Conservation (phyloP, 2,329 filamentous ascomycete genomes). For the Epichloe gansuensis region DNA sequence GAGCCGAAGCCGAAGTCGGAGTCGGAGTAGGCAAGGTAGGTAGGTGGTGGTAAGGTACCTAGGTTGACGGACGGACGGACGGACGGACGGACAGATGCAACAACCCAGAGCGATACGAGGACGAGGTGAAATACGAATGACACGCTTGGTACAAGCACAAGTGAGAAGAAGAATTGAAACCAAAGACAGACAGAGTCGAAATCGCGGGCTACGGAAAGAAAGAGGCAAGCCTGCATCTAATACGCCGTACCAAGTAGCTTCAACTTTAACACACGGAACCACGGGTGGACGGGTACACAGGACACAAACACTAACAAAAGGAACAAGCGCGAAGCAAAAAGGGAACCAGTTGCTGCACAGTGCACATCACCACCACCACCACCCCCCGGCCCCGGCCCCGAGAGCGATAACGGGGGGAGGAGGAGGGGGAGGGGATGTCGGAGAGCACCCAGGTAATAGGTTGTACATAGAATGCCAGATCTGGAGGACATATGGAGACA, state of each 20-base stretch:
- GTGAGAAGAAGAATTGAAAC: neutral
- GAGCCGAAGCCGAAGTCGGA: neutral
- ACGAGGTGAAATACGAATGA: no score
- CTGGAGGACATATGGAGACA: conserved; percentile 1
- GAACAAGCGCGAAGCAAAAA: neutral
- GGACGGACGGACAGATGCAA: no score
- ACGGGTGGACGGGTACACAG: neutral
- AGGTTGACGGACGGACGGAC: no score
- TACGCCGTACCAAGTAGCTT: neutral
- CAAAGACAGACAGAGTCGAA: neutral
- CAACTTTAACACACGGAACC: neutral
- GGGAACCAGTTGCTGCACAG: neutral
- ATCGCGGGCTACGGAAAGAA: no score
- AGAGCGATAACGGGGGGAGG: conserved; percentile 6
- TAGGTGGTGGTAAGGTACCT: no score
- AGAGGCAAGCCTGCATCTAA: neutral
- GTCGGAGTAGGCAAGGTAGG: no score
- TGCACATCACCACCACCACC: neutral
- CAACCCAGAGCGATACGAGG: no score
- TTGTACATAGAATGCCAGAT: neutral
- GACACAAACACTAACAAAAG: neutral
- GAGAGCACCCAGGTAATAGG: neutral
- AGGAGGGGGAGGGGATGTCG: neutral
- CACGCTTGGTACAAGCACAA: neutral
- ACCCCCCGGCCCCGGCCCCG: neutral